A percentile compares a stretch with the other conserved stretches of the same genome.
These are phyloP conservation scores for Juglanconis sp. DNA, from an alignment of 2,329 filamentous ascomycete species.

Conservation along the genomic window DNA sequence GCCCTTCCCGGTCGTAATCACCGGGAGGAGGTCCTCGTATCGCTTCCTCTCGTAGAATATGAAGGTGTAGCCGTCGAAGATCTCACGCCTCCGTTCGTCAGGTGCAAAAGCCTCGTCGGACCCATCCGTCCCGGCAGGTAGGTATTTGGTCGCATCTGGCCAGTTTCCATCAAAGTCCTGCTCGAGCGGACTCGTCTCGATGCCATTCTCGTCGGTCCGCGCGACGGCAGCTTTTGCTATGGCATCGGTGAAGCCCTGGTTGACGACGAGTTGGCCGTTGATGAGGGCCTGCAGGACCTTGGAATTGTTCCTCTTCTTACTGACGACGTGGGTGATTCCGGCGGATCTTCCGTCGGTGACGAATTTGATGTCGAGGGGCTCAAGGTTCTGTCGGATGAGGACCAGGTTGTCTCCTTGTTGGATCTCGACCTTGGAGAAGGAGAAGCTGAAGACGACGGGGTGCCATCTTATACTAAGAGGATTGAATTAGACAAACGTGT, in stretches of 20 bases:
- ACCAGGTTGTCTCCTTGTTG: slow-evolving; percentile 60
- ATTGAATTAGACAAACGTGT: background rate
- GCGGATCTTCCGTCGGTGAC: slow-evolving; percentile 66
- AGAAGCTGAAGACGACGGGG: slow-evolving; percentile 78
- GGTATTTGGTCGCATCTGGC: slow-evolving; percentile 69
- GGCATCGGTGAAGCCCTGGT: slow-evolving; percentile 68
- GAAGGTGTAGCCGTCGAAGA: slow-evolving; percentile 88
- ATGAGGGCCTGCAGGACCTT: slow-evolving; percentile 85
- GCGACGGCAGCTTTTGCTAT: slow-evolving; percentile 59
- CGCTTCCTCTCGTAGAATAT: slow-evolving; percentile 78
- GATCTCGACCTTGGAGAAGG: slow-evolving; percentile 67
- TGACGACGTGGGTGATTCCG: slow-evolving; percentile 81
- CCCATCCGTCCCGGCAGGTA: slow-evolving; percentile 75
- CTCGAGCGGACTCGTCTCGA: slow-evolving; percentile 61
- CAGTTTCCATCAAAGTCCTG: slow-evolving; percentile 74
- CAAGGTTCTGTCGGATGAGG: slow-evolving; percentile 62
- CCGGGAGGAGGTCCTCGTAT: slow-evolving; percentile 69
- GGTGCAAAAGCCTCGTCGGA: slow-evolving; percentile 70
- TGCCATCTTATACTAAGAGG: slow-evolving; percentile 68
- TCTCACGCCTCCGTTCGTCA: slow-evolving; percentile 57
- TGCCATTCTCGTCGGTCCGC: slow-evolving; percentile 42
- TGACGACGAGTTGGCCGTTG: slow-evolving; percentile 75
- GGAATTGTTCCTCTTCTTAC: slow-evolving; percentile 84
- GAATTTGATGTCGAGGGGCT: slow-evolving; percentile 86
- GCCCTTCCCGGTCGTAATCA: slow-evolving; percentile 75